Evolutionary conservation across 495 filamentous ascomycete genomes (phyloP).

Genomic region (Melanomma pulvis-pyrius): DNA sequence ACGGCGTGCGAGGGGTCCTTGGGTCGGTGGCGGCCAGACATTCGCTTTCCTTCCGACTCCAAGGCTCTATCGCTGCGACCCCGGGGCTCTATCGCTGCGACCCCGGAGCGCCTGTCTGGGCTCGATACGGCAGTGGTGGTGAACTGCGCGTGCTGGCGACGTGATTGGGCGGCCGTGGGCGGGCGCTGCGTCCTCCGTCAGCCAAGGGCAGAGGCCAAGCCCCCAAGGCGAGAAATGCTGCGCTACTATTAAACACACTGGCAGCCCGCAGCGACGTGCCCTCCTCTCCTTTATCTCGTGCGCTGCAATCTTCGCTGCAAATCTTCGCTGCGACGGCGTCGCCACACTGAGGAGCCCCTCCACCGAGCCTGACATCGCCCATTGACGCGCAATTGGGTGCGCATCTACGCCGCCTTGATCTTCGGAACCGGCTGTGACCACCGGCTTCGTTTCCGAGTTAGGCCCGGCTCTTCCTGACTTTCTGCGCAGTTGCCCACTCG

Average conservation of each 20-base stretch:
- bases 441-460: constrained; percentile 1
- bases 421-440: background rate
- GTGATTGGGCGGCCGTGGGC: constrained; percentile 3
- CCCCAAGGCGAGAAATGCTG: constrained; percentile 16
- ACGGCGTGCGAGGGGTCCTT: no score
- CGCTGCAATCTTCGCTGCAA: background rate
- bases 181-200: background rate
- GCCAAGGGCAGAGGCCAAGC: background rate
- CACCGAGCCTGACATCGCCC: background rate
- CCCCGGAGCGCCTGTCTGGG: background rate
- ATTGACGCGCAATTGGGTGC: constrained; percentile 20
- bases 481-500: constrained; percentile 5
- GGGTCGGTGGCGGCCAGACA: no score
- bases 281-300: background rate
- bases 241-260: constrained; percentile 20
- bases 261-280: constrained; percentile 7
- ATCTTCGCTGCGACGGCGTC: background rate
- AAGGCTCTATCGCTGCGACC: background rate
- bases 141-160: background rate
- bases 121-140: background rate
- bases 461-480: background rate
- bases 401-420: background rate
- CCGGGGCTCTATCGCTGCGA: background rate
- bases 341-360: background rate
- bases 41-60: no score